These are phyloP conservation scores for Acanthamoeba castellanii DNA, from an alignment of 208 protist genomes.

Conservation along the genomic window DNA sequence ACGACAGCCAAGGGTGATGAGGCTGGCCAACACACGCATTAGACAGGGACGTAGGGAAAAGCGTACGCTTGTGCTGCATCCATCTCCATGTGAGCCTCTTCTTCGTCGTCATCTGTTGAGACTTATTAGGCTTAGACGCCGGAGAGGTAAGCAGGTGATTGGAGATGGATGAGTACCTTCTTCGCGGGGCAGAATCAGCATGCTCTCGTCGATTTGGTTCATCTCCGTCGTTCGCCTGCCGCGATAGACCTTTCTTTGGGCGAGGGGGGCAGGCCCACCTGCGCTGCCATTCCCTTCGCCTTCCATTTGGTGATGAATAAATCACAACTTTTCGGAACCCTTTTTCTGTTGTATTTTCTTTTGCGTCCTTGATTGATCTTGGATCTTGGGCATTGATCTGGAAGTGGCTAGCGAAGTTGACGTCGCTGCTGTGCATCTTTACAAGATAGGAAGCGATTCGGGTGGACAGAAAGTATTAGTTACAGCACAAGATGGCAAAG, in stretches of 20 bases:
- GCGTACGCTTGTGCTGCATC: no score
- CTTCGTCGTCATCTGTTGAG: no score
- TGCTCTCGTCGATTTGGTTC: conserved; percentile 24
- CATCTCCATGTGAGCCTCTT: no score
- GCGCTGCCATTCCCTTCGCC: background rate
- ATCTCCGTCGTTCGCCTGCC: conserved; percentile 6
- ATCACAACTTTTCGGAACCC: background rate
- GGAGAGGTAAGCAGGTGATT: background rate
- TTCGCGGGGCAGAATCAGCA: background rate
- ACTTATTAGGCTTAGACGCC: no score
- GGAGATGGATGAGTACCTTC: background rate
- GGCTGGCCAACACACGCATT: background rate
- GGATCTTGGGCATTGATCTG: no score
- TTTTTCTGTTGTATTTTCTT: background rate
- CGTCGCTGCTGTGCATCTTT: no score
- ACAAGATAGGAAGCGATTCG: no score
- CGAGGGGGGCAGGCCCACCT: background rate
- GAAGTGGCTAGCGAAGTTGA: no score
- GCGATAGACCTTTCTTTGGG: background rate
- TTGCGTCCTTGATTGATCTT: background rate
- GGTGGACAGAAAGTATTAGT: no score
- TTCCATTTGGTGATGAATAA: background rate
- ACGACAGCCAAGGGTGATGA: no score
- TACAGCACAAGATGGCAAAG: conserved; percentile 20
- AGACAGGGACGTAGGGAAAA: no score